Evolutionary conservation across 2,329 filamentous ascomycete species (phyloP), one percentile per base, ranked within the genome.

Genomic region (Sphaerulina vaccinii): DNA sequence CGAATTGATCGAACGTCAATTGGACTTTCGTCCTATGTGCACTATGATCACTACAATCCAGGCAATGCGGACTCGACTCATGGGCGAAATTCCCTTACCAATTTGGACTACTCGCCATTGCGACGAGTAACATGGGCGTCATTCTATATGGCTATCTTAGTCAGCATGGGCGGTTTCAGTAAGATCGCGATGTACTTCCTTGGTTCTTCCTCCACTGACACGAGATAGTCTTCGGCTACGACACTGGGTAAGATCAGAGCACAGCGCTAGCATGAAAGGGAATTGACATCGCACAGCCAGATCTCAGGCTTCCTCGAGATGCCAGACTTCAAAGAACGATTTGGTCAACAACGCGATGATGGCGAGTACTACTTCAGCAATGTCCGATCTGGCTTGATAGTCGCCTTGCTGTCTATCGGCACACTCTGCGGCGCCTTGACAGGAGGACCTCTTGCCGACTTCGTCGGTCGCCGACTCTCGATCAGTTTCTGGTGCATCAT

Each of bases 261-360:
- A 41, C 4, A 1, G 18, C 33, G 19, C 33, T 41, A 24, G 46
- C 27, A 35, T 32, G 13, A 27, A 78, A 78, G 49, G 76, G 79
- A 55, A 80, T 78, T 64, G 80, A 37, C 35, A 11, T 18, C n/a
- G 3, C 23, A 10, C 22, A 47, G 81, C 68, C 80, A 84, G 59
- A 80, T 82, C 32, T 80, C 75, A 2, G 82, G 83, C 43, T 84
- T 83, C 68, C 79, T 85, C 58, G 68, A 74, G 46, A 84, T 85
- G 81, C 48, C 68, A 3, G 77, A 85, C 65, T 85, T 78, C 56
- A 70, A 72, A 35, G 54, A 61, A 3, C 78, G 82, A 29, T 85
- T 85, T 58, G 80, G 79, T 23, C 64, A 75, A 36, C 40, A 36
- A 40, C 43, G 52, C 23, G 36, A 46, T 19, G 45, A 49, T 18